Evolutionary conservation across 2,329 filamentous ascomycete genomes (phyloP), one percentile per base, ranked within the genome.

Genomic region (Teratosphaeriaceae sp.): DNA sequence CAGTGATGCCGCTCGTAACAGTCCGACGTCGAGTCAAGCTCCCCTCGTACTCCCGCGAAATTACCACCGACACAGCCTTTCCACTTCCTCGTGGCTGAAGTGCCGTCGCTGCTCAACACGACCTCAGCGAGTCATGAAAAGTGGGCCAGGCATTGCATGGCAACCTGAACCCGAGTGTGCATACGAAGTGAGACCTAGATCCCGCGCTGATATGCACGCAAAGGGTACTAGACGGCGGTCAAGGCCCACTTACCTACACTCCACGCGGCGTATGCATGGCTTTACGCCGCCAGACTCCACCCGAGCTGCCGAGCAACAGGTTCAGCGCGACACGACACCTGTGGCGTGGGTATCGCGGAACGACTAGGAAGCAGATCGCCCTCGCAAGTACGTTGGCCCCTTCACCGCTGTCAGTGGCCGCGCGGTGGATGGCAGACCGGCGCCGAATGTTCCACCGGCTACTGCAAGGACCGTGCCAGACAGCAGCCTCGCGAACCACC

Each of bases 181-280:
- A 27, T 27, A 13, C 13, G 29, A 29, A 24, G 34, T 37, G 8
- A 37, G 34, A 37, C 11, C 21, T 15, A 36, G 15, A 5, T 36
- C n/a, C 21, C 21, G 9, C 11, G 6, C 15, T 8, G 34, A 20
- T 11, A 36, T 18, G 15, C 5, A 36, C 11, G 8, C 9, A 36
- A 36, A 19, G 21, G 34, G 34, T 18, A 18, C 12, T 36, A 36
- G 21, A 36, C 34, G 34, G 34, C 16, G 7, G 11, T 22, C 20
- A n/a, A n/a, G n/a, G n/a, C n/a, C n/a, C n/a, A n/a, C n/a, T n/a
- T n/a, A n/a, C n/a, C n/a, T n/a, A n/a, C n/a, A n/a, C 18, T 36
- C 34, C 34, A 33, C 29, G 34, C 34, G 34, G 15, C 5, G 6
- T 18, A 36, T 36, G 34, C 34, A 36, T 5, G 34, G 34, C n/a